These are phyloP conservation scores for Clarireedia monteithiana DNA, from an alignment of 2,329 filamentous ascomycete species.

Conservation along the genomic window DNA sequence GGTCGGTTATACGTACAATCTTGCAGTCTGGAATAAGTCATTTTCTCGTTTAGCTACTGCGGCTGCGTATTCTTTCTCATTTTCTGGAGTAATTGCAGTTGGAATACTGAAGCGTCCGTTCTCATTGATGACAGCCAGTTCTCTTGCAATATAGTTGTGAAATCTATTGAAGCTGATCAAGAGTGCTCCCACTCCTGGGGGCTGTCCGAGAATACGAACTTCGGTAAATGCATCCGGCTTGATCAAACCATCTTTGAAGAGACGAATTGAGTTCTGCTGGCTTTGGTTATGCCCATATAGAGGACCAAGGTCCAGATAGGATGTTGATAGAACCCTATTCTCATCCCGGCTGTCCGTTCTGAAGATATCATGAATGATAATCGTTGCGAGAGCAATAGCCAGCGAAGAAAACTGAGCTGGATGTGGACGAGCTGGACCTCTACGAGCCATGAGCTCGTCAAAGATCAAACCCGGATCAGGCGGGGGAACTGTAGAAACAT, in stretches of 20 bases:
- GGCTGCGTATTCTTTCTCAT: too few relatives aligned
- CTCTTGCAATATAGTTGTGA: too few relatives aligned
- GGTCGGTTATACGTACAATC: too few relatives aligned
- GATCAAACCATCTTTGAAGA: constrained; percentile 59
- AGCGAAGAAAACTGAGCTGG: constrained; percentile 37
- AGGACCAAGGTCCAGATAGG: constrained; percentile 34
- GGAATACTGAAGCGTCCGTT: too few relatives aligned
- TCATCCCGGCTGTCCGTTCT: constrained; percentile 13
- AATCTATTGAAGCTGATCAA: too few relatives aligned
- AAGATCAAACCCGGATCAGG: constrained; percentile 60
- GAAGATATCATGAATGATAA: constrained; percentile 45
- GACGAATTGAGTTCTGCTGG: constrained; percentile 30
- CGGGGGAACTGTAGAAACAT: constrained; percentile 51
- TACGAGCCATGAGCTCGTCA: constrained; percentile 32
- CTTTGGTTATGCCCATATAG: constrained; percentile 35
- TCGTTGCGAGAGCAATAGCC: constrained; percentile 40
- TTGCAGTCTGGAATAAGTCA: too few relatives aligned
- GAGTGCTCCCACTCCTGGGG: too few relatives aligned
- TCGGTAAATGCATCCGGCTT: constrained; percentile 39
- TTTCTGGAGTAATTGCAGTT: too few relatives aligned
- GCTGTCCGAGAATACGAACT: too few relatives aligned
- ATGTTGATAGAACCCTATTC: constrained; percentile 14
- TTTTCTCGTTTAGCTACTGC: too few relatives aligned
- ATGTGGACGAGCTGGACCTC: constrained; percentile 27
- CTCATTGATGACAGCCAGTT: too few relatives aligned